Conservation (phyloP, 2,329 filamentous ascomycete genomes). For the Chaetothyriales sp. region DNA sequence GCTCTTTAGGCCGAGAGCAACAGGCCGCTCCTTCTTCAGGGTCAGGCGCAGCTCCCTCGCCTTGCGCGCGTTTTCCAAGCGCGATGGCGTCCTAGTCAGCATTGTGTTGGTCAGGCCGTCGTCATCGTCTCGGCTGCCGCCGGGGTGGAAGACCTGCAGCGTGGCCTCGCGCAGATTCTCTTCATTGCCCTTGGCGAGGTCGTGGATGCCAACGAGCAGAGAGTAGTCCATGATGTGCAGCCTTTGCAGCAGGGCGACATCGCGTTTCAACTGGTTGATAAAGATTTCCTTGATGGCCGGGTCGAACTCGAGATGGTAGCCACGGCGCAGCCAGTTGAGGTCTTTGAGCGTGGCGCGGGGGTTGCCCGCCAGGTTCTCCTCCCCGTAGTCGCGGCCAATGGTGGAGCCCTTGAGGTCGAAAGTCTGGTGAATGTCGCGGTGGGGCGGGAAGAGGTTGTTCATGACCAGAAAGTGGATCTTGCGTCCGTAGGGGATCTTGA, state of each 20-base stretch:
- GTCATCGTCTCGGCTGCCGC: conserved; percentile 55
- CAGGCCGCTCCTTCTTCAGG: conserved; percentile 80
- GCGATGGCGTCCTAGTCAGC: conserved; percentile 80
- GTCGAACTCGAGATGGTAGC: conserved; percentile 76
- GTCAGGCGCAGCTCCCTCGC: conserved; percentile 81
- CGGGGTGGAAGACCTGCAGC: conserved; percentile 83
- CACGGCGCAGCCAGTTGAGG: conserved; percentile 82
- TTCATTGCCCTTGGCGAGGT: conserved; percentile 78
- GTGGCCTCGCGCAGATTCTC: conserved; percentile 86
- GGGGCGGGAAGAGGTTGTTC: conserved; percentile 97
- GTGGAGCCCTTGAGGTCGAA: conserved; percentile 97
- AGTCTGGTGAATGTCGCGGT: conserved; percentile 91
- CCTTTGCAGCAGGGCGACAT: conserved; percentile 73
- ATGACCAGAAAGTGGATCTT: conserved; percentile 99
- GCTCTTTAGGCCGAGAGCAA: conserved; percentile 75
- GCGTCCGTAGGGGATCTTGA: conserved; percentile 94
- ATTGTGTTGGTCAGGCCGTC: conserved; percentile 27
- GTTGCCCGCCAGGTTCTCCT: conserved; percentile 77
- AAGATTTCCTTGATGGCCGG: conserved; percentile 79
- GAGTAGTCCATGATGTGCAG: conserved; percentile 99
- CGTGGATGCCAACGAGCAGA: conserved; percentile 84
- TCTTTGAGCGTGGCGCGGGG: conserved; percentile 90
- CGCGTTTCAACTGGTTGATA: conserved; percentile 72
- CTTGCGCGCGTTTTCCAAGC: conserved; percentile 80
- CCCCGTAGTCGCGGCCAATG: conserved; percentile 77